Evolutionary conservation across 2,329 filamentous ascomycete genomes (phyloP), one percentile per base, ranked within the genome.

Genomic region (Ceratocystis diversiconidia): DNA sequence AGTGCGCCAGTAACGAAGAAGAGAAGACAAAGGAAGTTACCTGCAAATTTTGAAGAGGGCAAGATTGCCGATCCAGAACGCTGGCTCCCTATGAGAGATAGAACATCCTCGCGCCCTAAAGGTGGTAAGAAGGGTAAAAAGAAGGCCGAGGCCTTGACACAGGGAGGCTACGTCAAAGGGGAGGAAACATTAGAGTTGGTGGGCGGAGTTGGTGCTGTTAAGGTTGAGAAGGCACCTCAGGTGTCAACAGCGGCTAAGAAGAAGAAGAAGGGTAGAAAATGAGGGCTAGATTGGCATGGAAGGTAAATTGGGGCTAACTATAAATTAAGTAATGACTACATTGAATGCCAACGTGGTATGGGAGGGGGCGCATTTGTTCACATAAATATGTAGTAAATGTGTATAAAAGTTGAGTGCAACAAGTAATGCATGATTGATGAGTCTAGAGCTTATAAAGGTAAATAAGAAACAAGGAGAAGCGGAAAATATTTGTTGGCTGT

Each of bases 61-160:
- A 95, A 91, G 79, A 86, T 85, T 69, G 83, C 89, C 43, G 94
- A 99, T 74, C 86, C 90, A 0, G 94, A 99, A 76, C 82, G 94
- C 69, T 99, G 94, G 94, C 76, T 99, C 68, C 92, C 94, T 12
- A 79, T 97, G 71, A 85, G 88, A 63, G 94, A 99, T 74, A 83
- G 94, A 66, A 94, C 89, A 70, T 89, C 85, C 50, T 99, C 96
- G 76, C 80, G 88, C 61, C 91, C 92, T 6, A 96, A 94, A 78
- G 91, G 91, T 5, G 63, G 66, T n/a, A 91, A 88, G 79, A 95
- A 96, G 80, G 89, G 90, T 65, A 92, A 90, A 80, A 87, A 91
- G 81, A 88, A 87, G 76, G 86, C 85, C 3, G 79, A 81, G 68
- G 88, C 90, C 70, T 78, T 86, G 50, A 96, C 90, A 7, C 94